Evolutionary conservation across 495 filamentous ascomycete genomes (phyloP).

Genomic region (Parathielavia hyrcaniae): DNA sequence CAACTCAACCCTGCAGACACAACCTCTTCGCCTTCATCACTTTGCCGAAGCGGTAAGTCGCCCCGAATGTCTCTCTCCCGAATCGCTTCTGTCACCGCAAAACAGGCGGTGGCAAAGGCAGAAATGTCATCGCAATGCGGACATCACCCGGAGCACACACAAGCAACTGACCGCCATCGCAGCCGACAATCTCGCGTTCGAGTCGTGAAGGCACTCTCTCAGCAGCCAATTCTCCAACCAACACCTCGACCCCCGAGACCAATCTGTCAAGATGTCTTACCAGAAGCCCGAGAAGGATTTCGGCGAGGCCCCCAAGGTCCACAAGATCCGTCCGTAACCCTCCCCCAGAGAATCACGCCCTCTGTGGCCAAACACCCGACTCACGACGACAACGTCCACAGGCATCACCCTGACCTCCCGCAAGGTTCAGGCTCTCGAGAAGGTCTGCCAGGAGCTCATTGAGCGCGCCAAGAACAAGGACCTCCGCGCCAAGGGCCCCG

Average conservation of each 20-base stretch:
- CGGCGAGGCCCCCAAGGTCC: constrained; percentile 45
- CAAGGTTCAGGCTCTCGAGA: constrained; percentile 93
- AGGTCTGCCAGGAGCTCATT: constrained; percentile 96
- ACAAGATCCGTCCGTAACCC: constrained; percentile 17
- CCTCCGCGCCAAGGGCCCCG: constrained; percentile 96
- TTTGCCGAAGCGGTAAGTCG: constrained; percentile 58
- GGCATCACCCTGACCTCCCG: constrained; percentile 92
- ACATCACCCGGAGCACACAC: not conserved
- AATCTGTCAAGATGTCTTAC: constrained; percentile 74
- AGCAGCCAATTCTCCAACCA: constrained; percentile 21
- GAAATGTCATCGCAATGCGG: not conserved
- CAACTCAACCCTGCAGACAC: constrained; percentile 13
- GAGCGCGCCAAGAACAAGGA: constrained; percentile 98
- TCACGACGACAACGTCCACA: constrained; percentile 30
- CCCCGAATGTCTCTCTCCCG: not conserved
- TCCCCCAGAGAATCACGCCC: not conserved
- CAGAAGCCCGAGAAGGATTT: constrained; percentile 94
- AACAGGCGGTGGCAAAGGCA: not conserved
- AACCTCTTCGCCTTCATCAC: constrained; percentile 61
- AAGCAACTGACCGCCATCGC: not conserved
- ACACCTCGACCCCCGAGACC: constrained; percentile 21
- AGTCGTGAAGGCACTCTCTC: constrained; percentile 54
- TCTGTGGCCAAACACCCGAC: not conserved
- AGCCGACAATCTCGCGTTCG: constrained; percentile 39
- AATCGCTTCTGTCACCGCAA: not conserved